Evolutionary conservation across 148 eudicot genomes (phyloP).

Genomic region (Euryodendron excelsum): DNA sequence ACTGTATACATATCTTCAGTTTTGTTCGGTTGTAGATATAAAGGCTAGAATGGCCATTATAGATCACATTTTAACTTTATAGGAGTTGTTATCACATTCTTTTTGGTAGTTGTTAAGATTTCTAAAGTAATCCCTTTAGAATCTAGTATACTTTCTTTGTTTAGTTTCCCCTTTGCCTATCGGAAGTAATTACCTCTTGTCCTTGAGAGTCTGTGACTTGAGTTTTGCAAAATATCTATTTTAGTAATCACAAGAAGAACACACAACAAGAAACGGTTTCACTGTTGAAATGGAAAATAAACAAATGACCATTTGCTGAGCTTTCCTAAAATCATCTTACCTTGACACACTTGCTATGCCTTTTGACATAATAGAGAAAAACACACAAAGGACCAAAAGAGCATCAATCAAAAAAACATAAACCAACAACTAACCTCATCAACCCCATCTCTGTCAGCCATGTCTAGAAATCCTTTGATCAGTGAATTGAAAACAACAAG

Average conservation of each 20-base stretch:
- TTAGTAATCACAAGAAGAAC: background rate
- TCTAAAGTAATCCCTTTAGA: background rate
- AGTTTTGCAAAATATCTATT: too few relatives aligned
- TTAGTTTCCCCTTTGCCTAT: too few relatives aligned
- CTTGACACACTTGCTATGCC: background rate
- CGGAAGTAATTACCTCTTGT: too few relatives aligned
- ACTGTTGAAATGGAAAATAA: background rate
- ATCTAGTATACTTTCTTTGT: background rate
- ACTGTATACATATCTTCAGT: too few relatives aligned
- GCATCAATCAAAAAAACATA: background rate
- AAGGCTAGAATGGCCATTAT: background rate
- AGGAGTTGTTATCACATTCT: background rate
- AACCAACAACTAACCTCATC: conserved; percentile 48
- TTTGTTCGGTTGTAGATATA: background rate
- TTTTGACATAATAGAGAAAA: background rate
- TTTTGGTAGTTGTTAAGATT: background rate
- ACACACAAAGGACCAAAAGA: background rate
- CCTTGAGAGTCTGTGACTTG: too few relatives aligned
- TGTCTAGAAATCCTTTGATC: conserved; percentile 64
- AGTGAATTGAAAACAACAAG: conserved; percentile 61
- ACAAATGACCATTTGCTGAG: background rate
- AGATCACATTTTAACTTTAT: background rate
- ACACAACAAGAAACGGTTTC: background rate
- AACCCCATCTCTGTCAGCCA: conserved; percentile 49
- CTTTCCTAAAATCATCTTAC: background rate